phyloP scores from a whole-genome alignment of 257 asterid genomes.

The Lavandula angustifolia region DNA sequence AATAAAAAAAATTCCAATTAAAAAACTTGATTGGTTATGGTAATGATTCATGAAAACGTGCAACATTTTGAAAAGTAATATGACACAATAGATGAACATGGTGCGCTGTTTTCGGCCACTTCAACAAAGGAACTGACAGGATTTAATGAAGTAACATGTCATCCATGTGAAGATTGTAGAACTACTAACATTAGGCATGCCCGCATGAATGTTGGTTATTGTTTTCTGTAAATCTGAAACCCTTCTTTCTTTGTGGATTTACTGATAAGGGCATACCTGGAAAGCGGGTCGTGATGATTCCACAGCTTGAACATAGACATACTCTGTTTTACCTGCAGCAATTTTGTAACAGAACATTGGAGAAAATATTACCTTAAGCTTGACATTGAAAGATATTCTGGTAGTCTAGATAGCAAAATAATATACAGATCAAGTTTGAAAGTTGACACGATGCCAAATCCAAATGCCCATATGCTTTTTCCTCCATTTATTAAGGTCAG shows the following conservation, averaged over 20 bases:
- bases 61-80: not conserved
- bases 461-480: constrained; percentile 10
- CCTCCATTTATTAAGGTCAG: constrained; percentile 6
- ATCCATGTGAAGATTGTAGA: constrained; percentile 19
- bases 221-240: constrained; percentile 2
- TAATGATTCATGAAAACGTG: not conserved
- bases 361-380: not conserved
- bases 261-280: constrained; percentile 55
- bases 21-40: not conserved
- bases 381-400: too few species aligned
- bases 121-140: not conserved
- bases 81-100: constrained; percentile 1
- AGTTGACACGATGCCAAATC: constrained; percentile 7
- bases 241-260: constrained; percentile 8
- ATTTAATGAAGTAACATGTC: constrained; percentile 2
- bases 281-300: constrained; percentile 77
- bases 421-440: constrained; percentile 15
- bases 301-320: constrained; percentile 58
- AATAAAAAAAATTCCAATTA: constrained; percentile 14
- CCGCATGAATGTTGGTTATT: constrained; percentile 3
- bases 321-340: constrained; percentile 86
- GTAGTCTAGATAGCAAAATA: not conserved
- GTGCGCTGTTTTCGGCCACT: not conserved
- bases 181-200: constrained; percentile 2
- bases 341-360: constrained; percentile 16